These are phyloP conservation scores for Globisporangium abappressorium DNA, from an alignment of 352 stramenopile species.

Conservation along the genomic window DNA sequence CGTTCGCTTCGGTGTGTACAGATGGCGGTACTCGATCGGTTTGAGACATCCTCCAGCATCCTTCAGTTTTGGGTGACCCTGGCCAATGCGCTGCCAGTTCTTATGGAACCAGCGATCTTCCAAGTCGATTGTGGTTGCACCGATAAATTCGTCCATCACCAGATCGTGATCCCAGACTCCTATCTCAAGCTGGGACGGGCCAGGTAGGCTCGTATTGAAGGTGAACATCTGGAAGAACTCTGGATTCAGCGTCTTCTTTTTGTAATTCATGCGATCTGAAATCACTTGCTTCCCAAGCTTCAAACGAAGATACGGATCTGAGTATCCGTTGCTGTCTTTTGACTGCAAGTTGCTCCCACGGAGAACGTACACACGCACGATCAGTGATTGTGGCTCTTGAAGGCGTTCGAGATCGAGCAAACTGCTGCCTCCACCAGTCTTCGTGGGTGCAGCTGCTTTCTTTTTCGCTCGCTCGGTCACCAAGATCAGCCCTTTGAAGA, in stretches of 20 bases:
- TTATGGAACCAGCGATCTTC: constrained; percentile 93
- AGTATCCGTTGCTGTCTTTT: constrained; percentile 77
- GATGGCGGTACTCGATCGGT: constrained; percentile 85
- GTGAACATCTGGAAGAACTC: constrained; percentile 75
- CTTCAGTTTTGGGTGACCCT: constrained; percentile 22
- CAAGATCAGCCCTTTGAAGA: constrained; percentile 81
- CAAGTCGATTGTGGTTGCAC: constrained; percentile 88
- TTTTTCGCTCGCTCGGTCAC: constrained; percentile 40
- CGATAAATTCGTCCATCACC: constrained; percentile 85
- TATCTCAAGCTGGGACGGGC: constrained; percentile 76
- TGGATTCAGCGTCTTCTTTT: constrained; percentile 74
- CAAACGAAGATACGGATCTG: constrained; percentile 72
- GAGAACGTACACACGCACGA: constrained; percentile 76
- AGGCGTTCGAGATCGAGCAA: constrained; percentile 48
- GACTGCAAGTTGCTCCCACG: constrained; percentile 68
- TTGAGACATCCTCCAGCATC: constrained; percentile 44
- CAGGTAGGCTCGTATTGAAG: constrained; percentile 67
- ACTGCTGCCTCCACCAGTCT: constrained; percentile 10
- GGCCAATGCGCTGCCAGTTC: constrained; percentile 71
- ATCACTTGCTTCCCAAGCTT: constrained; percentile 72
- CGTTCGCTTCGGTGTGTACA: constrained; percentile 73
- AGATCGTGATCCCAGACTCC: constrained; percentile 79
- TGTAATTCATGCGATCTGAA: constrained; percentile 63
- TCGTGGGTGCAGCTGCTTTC: not conserved
- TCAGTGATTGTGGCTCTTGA: constrained; percentile 47